Percentiles rank a stretch among this genome's conserved stretches.
phyloP scores from a whole-genome alignment of 78 protist species.

The Planoprotostelium fungivorum region DNA sequence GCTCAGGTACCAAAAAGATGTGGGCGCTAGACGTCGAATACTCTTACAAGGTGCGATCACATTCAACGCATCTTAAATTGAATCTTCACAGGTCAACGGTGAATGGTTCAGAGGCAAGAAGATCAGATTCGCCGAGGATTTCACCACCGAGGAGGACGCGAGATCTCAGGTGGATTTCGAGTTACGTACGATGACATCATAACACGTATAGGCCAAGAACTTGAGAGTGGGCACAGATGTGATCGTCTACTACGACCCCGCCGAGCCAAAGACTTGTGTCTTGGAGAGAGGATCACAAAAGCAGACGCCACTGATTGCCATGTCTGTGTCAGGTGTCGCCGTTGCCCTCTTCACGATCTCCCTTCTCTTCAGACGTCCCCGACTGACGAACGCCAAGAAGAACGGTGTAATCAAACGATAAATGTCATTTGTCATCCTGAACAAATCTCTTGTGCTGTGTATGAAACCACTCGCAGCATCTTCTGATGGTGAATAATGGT shows the following conservation, averaged over 20 bases:
- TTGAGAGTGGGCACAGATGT: neutral
- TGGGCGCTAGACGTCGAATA: neutral
- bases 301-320: neutral
- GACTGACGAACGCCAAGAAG: too few relatives aligned
- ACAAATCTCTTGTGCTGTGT: too few relatives aligned
- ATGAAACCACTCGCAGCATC: too few relatives aligned
- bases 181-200: too few relatives aligned
- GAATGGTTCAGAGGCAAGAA: neutral
- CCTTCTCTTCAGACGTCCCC: too few relatives aligned
- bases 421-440: too few relatives aligned
- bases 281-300: neutral
- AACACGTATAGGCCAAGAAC: neutral
- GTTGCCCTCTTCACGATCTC: neutral
- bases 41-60: neutral
- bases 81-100: neutral
- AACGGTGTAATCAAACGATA: too few relatives aligned
- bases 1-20: neutral
- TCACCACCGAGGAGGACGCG: neutral
- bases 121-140: neutral
- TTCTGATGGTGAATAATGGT: too few relatives aligned
- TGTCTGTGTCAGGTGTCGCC: neutral
- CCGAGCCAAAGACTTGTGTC: neutral
- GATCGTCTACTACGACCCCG: neutral
- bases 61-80: neutral
- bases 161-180: neutral